Percentiles rank a stretch among this genome's conserved stretches.
Conservation (phyloP, 106 monocot species). For the Amphibolis antarctica region DNA sequence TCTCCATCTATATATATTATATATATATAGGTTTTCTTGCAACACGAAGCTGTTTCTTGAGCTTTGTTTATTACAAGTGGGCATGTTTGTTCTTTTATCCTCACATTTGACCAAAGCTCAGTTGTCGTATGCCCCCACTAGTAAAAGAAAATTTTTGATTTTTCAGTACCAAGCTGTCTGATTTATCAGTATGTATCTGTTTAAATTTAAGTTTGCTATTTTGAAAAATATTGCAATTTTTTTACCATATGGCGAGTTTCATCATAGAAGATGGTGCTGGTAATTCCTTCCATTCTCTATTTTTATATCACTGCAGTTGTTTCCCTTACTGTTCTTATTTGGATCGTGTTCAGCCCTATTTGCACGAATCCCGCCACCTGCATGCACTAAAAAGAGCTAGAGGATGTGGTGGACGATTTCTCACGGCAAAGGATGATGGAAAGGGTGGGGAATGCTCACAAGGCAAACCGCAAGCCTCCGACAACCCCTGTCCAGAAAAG, state of each 20-base stretch:
- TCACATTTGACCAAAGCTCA: too few relatives aligned
- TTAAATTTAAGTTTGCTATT: too few relatives aligned
- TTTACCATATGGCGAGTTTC: not conserved
- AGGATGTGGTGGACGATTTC: constrained; percentile 24
- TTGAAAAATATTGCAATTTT: too few relatives aligned
- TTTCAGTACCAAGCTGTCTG: too few relatives aligned
- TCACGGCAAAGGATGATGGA: constrained; percentile 10
- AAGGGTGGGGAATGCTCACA: not conserved
- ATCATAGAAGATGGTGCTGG: not conserved
- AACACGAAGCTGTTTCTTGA: not conserved
- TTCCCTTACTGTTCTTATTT: not conserved
- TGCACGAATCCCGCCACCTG: constrained; percentile 26
- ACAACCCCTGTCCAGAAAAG: not conserved
- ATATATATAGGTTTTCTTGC: not conserved
- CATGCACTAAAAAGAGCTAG: constrained; percentile 22
- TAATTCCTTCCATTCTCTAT: not conserved
- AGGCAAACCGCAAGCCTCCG: not conserved
- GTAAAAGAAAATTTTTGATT: too few relatives aligned
- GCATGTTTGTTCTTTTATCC: too few relatives aligned
- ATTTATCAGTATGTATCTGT: too few relatives aligned
- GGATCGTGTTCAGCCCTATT: constrained; percentile 13
- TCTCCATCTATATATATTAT: not conserved
- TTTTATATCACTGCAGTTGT: not conserved
- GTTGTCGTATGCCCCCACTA: too few relatives aligned
- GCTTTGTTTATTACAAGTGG: too few relatives aligned